These are phyloP conservation scores for Colletotrichum lindemuthianum DNA, from an alignment of 2,329 filamentous ascomycete species.

Conservation along the genomic window DNA sequence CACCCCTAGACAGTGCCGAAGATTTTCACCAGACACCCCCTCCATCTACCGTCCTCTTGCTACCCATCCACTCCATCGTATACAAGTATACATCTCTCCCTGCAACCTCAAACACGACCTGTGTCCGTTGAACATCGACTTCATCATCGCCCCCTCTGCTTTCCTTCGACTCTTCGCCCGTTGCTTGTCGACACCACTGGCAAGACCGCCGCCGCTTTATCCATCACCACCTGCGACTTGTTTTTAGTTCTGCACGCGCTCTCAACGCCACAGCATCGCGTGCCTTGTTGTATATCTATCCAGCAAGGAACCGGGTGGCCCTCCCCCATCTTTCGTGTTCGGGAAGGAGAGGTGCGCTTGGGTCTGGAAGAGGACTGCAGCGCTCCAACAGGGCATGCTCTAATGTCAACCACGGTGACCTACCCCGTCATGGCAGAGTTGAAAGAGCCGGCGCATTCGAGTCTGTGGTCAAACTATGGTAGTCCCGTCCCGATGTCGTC, in stretches of 20 bases:
- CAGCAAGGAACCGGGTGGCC: conserved; percentile 13
- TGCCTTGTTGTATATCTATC: conserved; percentile 26
- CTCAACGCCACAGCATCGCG: conserved; percentile 6
- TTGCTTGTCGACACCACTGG: conserved; percentile 14
- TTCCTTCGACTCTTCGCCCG: conserved; percentile 25
- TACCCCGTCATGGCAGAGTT: conserved; percentile 72
- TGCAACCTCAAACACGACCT: conserved; percentile 48
- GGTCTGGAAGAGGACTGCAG: conserved; percentile 34
- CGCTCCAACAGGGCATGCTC: conserved; percentile 55
- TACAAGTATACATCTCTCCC: conserved; percentile 60
- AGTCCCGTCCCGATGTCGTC: conserved; percentile 63
- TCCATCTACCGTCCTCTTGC: conserved; percentile 55
- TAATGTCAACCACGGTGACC: conserved; percentile 70
- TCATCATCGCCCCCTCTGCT: conserved; percentile 37
- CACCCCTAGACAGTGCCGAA: conserved; percentile 61
- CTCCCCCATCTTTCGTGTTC: conserved; percentile 22
- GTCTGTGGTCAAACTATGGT: conserved; percentile 68
- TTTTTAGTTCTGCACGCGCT: conserved; percentile 4
- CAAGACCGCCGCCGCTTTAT: conserved; percentile 1
- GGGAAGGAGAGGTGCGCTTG: conserved; percentile 34
- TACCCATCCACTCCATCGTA: conserved; percentile 49
- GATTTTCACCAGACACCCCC: conserved; percentile 58
- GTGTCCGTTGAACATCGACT: conserved; percentile 43
- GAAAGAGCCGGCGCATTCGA: conserved; percentile 68
- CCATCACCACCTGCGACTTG: neutral